These are phyloP conservation scores for Nakazawaea siamensis DNA, from an alignment of 805 yeast genomes.

Conservation along the genomic window DNA sequence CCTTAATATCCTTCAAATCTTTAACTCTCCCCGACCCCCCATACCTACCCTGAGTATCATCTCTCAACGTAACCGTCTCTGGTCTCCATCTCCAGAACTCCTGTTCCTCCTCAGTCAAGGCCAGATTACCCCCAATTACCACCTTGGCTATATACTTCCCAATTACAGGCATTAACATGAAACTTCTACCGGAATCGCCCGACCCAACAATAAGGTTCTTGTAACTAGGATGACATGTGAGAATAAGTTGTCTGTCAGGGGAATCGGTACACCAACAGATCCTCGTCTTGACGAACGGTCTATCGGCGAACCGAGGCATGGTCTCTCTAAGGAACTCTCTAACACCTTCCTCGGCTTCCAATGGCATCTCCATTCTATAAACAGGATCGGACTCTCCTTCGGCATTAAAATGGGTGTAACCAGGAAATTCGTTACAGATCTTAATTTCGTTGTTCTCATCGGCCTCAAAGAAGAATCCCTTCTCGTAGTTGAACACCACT, in stretches of 20 bases:
- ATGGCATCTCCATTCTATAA: slow-evolving; percentile 8
- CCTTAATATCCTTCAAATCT: slow-evolving; percentile 18
- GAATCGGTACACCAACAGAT: slow-evolving; percentile 22
- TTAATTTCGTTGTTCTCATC: slow-evolving; percentile 15
- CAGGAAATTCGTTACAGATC: slow-evolving; percentile 20
- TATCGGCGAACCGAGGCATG: slow-evolving; percentile 14
- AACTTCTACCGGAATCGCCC: slow-evolving; percentile 20
- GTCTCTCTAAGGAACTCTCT: slow-evolving; percentile 12
- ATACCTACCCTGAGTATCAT: slow-evolving; percentile 18
- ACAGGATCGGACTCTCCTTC: slow-evolving; percentile 9
- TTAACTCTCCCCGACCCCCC: slow-evolving; percentile 22
- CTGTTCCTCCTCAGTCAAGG: slow-evolving; percentile 12
- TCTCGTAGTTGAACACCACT: slow-evolving; percentile 14
- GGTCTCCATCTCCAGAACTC: slow-evolving; percentile 15
- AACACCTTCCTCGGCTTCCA: slow-evolving; percentile 8
- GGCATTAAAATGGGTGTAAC: slow-evolving; percentile 13
- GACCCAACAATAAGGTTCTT: slow-evolving; percentile 14
- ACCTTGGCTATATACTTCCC: slow-evolving; percentile 16
- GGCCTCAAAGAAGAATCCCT: slow-evolving; percentile 18
- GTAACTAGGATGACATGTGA: slow-evolving; percentile 15
- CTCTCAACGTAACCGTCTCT: slow-evolving; percentile 10
- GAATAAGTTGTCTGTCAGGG: slow-evolving; percentile 16
- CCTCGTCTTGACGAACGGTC: slow-evolving; percentile 15
- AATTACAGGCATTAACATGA: slow-evolving; percentile 19
- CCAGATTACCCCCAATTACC: slow-evolving; percentile 13